These are phyloP conservation scores for Hordeum pubiflorum DNA, from an alignment of 202 grass and related monocot genomes.

Conservation along the genomic window DNA sequence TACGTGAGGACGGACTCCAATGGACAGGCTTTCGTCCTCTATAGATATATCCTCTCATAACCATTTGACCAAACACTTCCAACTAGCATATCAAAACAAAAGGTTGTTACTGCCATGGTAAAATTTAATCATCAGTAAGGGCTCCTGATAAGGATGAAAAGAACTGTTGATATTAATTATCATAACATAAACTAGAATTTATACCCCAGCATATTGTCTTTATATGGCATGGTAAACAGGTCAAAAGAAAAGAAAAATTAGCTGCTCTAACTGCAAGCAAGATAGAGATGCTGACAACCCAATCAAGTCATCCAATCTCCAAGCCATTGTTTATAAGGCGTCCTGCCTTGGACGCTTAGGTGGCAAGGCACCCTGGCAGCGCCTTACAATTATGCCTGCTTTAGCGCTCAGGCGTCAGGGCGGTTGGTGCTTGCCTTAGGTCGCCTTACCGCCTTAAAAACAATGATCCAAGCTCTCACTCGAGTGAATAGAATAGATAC, in stretches of 20 bases:
- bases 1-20: slow-evolving; percentile 93
- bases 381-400: too few relatives aligned
- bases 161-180: neutral
- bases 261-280: neutral
- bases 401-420: too few relatives aligned
- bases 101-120: neutral
- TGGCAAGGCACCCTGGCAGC: too few relatives aligned
- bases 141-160: slow-evolving; percentile 5
- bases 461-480: neutral
- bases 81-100: slow-evolving; percentile 46
- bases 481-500: slow-evolving; percentile 15
- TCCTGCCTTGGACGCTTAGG: too few relatives aligned
- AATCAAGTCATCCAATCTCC: neutral
- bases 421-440: too few relatives aligned
- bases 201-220: neutral
- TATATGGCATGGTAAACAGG: neutral
- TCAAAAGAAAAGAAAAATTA: neutral
- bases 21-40: slow-evolving; percentile 90
- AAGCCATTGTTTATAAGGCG: neutral
- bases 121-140: neutral
- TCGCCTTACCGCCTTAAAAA: too few relatives aligned
- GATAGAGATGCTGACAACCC: slow-evolving; percentile 5
- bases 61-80: slow-evolving; percentile 91
- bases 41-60: slow-evolving; percentile 91
- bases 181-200: neutral